A percentile compares a stretch with the other conserved stretches of the same genome.
phyloP scores from a whole-genome alignment of 306 rosid genomes.

The Cucurbita maxima region DNA sequence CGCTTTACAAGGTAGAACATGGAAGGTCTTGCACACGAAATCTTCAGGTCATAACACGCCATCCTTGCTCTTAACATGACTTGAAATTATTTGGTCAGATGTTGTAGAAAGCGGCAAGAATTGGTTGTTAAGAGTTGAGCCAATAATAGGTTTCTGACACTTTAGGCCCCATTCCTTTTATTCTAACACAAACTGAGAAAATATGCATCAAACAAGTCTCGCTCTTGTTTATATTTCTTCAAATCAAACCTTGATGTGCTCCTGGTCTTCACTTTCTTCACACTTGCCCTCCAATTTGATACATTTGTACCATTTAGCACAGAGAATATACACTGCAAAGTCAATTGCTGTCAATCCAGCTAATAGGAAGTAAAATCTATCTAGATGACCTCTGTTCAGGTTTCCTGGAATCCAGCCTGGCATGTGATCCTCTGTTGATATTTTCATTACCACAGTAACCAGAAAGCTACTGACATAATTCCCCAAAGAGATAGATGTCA shows the following conservation, averaged over 20 bases:
- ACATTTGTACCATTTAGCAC: slow-evolving; percentile 86
- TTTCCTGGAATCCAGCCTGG: slow-evolving; percentile 98
- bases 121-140: neutral
- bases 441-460: slow-evolving; percentile 85
- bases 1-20: neutral
- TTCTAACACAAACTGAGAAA: slow-evolving; percentile 31
- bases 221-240: neutral
- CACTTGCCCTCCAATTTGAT: slow-evolving; percentile 57
- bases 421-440: slow-evolving; percentile 82
- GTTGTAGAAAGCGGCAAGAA: neutral
- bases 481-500: slow-evolving; percentile 95
- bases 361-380: slow-evolving; percentile 85
- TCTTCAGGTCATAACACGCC: neutral
- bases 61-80: slow-evolving; percentile 1
- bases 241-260: slow-evolving; percentile 27
- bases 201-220: slow-evolving; percentile 17
- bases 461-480: slow-evolving; percentile 88
- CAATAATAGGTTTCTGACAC: neutral
- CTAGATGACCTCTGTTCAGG: slow-evolving; percentile 89
- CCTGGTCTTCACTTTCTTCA: slow-evolving; percentile 26
- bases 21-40: slow-evolving; percentile 2
- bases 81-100: slow-evolving; percentile 7
- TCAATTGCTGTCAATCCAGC: slow-evolving; percentile 76
- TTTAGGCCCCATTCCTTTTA: slow-evolving; percentile 26
- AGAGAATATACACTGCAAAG: slow-evolving; percentile 48